These are phyloP conservation scores for Metschnikowia picachoensis DNA, from an alignment of 805 yeast species.

Conservation along the genomic window DNA sequence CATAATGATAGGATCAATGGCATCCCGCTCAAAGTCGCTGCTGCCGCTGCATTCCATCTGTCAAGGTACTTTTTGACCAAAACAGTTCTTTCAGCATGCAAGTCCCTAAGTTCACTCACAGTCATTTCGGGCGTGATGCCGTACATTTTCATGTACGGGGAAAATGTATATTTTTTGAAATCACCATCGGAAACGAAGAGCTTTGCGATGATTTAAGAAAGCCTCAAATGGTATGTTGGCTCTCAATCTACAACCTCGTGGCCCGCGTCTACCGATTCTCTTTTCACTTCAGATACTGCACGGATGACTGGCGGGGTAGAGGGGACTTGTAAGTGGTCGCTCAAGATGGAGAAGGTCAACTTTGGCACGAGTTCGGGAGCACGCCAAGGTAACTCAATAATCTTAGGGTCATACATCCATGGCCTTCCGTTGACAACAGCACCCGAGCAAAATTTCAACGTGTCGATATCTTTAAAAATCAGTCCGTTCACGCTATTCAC, in stretches of 20 bases:
- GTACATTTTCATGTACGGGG: slow-evolving; percentile 38
- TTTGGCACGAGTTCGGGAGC: slow-evolving; percentile 29
- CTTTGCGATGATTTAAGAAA: slow-evolving; percentile 18
- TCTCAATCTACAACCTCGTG: slow-evolving; percentile 50
- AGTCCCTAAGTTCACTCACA: slow-evolving; percentile 39
- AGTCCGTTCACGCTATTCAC: slow-evolving; percentile 49
- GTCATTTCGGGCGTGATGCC: slow-evolving; percentile 32
- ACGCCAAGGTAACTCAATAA: slow-evolving; percentile 51
- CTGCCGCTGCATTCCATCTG: slow-evolving; percentile 33
- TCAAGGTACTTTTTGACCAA: slow-evolving; percentile 34
- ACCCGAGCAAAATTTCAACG: slow-evolving; percentile 37
- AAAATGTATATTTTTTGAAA: slow-evolving; percentile 34
- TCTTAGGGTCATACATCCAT: slow-evolving; percentile 48
- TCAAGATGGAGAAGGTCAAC: slow-evolving; percentile 42
- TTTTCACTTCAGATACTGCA: slow-evolving; percentile 32
- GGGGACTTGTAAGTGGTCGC: slow-evolving; percentile 41
- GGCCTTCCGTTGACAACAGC: slow-evolving; percentile 37
- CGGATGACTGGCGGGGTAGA: slow-evolving; percentile 57
- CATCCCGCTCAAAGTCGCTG: slow-evolving; percentile 31
- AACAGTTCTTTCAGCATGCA: slow-evolving; percentile 31
- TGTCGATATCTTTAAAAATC: slow-evolving; percentile 34
- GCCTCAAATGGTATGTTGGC: slow-evolving; percentile 35
- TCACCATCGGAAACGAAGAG: slow-evolving; percentile 47
- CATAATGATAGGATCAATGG: slow-evolving; percentile 46
- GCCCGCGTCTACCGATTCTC: slow-evolving; percentile 39